These are phyloP conservation scores for Exophiala spinifera DNA, from an alignment of 2,329 filamentous ascomycete genomes.

Conservation along the genomic window DNA sequence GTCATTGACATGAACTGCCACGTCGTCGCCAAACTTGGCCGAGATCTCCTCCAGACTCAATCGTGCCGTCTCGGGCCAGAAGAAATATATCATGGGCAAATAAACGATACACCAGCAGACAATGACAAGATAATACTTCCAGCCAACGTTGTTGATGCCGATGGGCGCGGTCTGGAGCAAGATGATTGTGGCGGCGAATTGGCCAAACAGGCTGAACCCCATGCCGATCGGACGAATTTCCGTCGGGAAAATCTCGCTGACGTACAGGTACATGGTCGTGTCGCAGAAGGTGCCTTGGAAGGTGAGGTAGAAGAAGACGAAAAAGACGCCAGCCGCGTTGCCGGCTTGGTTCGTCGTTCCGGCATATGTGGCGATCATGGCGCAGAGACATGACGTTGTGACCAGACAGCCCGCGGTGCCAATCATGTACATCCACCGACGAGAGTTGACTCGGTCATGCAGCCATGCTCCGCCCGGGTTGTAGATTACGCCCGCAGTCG, in stretches of 20 bases:
- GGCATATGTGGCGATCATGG: conserved; percentile 36
- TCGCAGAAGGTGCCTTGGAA: conserved; percentile 50
- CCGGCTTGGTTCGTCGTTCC: conserved; percentile 36
- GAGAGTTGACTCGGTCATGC: conserved; percentile 41
- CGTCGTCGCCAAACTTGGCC: conserved; percentile 50
- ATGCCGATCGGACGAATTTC: conserved; percentile 53
- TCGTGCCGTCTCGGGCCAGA: conserved; percentile 37
- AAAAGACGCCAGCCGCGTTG: conserved; percentile 39
- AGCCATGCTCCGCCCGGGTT: conserved; percentile 42
- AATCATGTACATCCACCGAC: conserved; percentile 42
- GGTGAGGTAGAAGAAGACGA: conserved; percentile 45
- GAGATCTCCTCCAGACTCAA: conserved; percentile 48
- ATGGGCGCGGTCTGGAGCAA: conserved; percentile 47
- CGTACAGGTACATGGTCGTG: conserved; percentile 49
- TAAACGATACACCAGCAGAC: conserved; percentile 40
- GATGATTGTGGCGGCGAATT: conserved; percentile 50
- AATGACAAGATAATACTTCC: conserved; percentile 45
- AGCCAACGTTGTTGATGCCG: conserved; percentile 47
- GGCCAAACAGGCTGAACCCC: conserved; percentile 51
- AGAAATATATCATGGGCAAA: conserved; percentile 37
- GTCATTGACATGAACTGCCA: conserved; percentile 47
- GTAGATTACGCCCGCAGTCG: conserved; percentile 40
- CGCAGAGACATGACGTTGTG: conserved; percentile 39
- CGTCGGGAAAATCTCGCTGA: conserved; percentile 47
- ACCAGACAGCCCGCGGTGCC: conserved; percentile 41